A percentile compares a stretch with the other conserved stretches of the same genome.
These are phyloP conservation scores for Dillenia turbinata DNA, from an alignment of 164 flowering plant species.

Conservation along the genomic window DNA sequence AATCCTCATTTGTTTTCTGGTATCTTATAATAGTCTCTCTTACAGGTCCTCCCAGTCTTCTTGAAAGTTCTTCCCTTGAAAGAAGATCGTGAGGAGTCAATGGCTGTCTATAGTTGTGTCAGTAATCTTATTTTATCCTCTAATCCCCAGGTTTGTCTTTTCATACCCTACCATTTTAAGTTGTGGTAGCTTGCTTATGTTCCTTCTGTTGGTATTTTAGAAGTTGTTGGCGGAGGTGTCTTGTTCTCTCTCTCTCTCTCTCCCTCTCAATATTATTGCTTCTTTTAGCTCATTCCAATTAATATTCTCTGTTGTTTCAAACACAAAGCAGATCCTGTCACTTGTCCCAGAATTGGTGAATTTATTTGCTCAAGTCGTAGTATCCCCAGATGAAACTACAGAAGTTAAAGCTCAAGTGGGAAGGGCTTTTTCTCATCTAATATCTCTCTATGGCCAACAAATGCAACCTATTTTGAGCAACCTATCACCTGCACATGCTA, in stretches of 20 bases:
- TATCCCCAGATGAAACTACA: conserved; percentile 67
- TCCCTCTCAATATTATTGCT: background rate
- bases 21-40: background rate
- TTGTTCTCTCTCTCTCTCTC: too few species aligned
- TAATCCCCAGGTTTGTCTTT: conserved; percentile 66
- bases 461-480: conserved; percentile 78
- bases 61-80: conserved; percentile 83
- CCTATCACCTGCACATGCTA: conserved; percentile 82
- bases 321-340: conserved; percentile 52
- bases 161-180: too few species aligned
- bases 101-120: conserved; percentile 80
- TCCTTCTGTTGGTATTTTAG: background rate
- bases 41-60: conserved; percentile 85
- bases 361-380: conserved; percentile 74
- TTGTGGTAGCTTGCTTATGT: background rate
- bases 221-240: too few species aligned
- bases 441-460: conserved; percentile 83
- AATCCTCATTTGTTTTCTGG: background rate
- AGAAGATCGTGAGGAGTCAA: conserved; percentile 91
- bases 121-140: conserved; percentile 76
- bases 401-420: conserved; percentile 82
- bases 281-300: background rate
- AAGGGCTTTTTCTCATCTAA: conserved; percentile 72
- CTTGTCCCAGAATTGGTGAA: conserved; percentile 79
- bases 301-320: conserved; percentile 1